Base-by-base conservation (phyloP, 169 alveolate genomes). In the Amoebophrya sp. region DNA sequence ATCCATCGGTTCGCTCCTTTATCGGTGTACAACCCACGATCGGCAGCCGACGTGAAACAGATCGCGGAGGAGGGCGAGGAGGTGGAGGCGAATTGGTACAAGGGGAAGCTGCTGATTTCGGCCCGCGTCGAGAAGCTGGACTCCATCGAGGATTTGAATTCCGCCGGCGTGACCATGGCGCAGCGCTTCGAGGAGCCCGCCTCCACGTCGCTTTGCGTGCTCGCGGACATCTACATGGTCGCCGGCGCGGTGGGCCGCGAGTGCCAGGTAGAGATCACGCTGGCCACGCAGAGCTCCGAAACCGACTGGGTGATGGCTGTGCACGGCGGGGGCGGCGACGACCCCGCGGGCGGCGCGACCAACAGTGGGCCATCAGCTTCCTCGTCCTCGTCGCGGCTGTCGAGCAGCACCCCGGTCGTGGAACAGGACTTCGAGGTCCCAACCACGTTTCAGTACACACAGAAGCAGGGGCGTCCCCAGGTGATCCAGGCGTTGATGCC, bases 191-290 rank as follows among this genome's bases (percentile, higher is more conserved):
- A n/a, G 41, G 88, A 69, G 41, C 88, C 88, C 39, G 88, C 88
- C 7, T 1, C 41, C 10, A 29, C 39, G n/a, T n/a, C 41, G 41
- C 4, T 29, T 10, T 20, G 39, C 23, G 4, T 69, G 41, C 41
- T 69, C 39, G 88, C 41, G 13, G 88, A 69, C 88, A 29, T 69
- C 39, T 69, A 69, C 88, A 29, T n/a, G 88, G 88, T 69, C 20
- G 88, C 88, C 0, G 88, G 88, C 88, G 88, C 88, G 16, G 88
- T 69, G 18, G 88, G 88, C 16, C 88, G 88, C 41, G 88, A 69
- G 41, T 10, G 38, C 15, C 88, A 29, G 41, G 88, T 69, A 1
- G 88, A 69, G 88, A 29, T 69, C 16, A 20, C 39, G 41, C 41
- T 69, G 7, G 88, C 41, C 41, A 20, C 78, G 34, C 78, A 58